phyloP scores from a whole-genome alignment of 345 rosid species.

The Aquilaria sinensis region DNA sequence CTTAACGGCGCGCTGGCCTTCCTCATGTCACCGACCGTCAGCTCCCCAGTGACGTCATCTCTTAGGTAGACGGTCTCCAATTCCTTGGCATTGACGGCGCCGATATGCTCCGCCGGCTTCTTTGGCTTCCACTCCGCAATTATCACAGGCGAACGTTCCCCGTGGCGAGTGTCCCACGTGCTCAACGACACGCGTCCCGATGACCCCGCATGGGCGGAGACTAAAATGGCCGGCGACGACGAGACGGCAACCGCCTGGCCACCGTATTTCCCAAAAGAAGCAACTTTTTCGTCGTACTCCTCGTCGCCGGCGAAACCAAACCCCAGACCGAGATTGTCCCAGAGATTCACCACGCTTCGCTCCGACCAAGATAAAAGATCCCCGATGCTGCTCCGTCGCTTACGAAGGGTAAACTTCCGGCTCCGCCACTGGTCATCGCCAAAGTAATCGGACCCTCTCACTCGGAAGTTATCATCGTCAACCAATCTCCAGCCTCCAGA shows the following conservation, averaged over 20 bases:
- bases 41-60: constrained; percentile 29
- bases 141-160: constrained; percentile 39
- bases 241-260: constrained; percentile 18
- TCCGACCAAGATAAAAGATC: constrained; percentile 39
- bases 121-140: constrained; percentile 58
- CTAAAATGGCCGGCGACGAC: constrained; percentile 30
- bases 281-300: constrained; percentile 1
- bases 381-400: constrained; percentile 41
- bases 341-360: constrained; percentile 51
- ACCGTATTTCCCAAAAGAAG: constrained; percentile 9
- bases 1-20: constrained; percentile 40
- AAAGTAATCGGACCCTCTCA: constrained; percentile 30
- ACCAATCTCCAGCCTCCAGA: constrained; percentile 18
- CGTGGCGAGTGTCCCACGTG: constrained; percentile 63
- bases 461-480: constrained; percentile 35
- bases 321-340: constrained; percentile 45
- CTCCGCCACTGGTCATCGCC: constrained; percentile 17
- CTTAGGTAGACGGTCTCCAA: constrained; percentile 41
- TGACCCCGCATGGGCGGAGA: constrained; percentile 31
- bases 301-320: constrained; percentile 24
- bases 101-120: constrained; percentile 24
- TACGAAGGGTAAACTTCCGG: constrained; percentile 18
- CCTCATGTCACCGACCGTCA: constrained; percentile 57
- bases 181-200: constrained; percentile 23
- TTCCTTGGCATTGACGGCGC: constrained; percentile 23